Base-by-base conservation (phyloP, 192 early-diverging fungal species). In the Mortierella claussenii region DNA sequence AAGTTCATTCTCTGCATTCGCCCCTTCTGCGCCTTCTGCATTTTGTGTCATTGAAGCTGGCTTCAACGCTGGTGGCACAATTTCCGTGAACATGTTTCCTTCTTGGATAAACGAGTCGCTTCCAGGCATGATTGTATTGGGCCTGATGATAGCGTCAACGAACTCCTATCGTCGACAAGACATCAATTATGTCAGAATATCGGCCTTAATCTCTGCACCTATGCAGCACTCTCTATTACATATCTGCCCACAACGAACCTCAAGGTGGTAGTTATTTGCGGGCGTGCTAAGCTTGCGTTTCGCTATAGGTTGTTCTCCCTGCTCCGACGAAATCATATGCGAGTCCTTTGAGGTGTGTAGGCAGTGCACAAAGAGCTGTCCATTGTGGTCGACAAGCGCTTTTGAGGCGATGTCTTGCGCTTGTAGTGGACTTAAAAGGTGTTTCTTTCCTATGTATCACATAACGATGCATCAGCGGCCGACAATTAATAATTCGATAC, bases 301-400 rank as follows among this genome's bases (percentile, higher is more conserved):
- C 18, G 13, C 13, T 8, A 20, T 10, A 24, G 31, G 17, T 32
- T 46, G 54, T 12, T 7, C 0, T 3, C 2, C 5, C 15, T 4
- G 28, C 17, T 36, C 27, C 12, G 23, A 10, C 3, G 42, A 20
- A 21, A 56, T 54, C 11, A 21, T 36, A 11, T 4, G 24, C 28
- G 53, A 23, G 13, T 71, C 69, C 30, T 42, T 1, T 12, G 20
- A 15, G 4, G 43, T 30, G 1, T 66, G 49, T 1, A 67, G 51
- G 20, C 73, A 76, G 23, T 76, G 73, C 10, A 76, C 42, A 60
- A 61, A 76, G 28, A 76, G 46, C 23, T 61, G 64, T 2, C 58
- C 58, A 15, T 48, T 7, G 28, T 66, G 73, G 37, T 62, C 65
- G 18, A 67, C 31, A 23, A 76, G 33, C 4, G 52, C 59, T 37